Evolutionary conservation across 2,329 filamentous ascomycete species (phyloP), one percentile per base, ranked within the genome.

Genomic region (Aspergillus sp.): DNA sequence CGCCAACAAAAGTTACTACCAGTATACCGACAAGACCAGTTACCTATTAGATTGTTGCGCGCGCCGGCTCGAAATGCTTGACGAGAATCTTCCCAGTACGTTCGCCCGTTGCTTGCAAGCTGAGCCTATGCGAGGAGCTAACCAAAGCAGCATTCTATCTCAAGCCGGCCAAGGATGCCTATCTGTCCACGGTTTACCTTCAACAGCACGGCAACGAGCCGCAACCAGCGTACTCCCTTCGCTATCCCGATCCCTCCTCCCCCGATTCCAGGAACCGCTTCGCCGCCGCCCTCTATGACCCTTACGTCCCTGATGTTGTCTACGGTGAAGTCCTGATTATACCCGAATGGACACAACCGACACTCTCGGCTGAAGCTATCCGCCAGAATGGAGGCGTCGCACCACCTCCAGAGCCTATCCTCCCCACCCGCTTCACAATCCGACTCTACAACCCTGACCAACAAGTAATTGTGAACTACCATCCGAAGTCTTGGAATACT

Each of bases 381-480:
- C 86, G 91, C 60, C 83, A 75, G 59, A 83, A 89, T 68, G 87
- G 86, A 59, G 89, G 88, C 15, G 77, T 85, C 1, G 78, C 83
- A 3, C 87, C 83, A 20, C 84, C 83, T 15, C 87, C 89, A 1
- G 83, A 89, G 58, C 89, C 93, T 9, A 81, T 90, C 34, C 83
- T 91, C 26, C 93, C 93, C 0, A 87, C 88, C 56, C 81, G 85
- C 53, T 96, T 98, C 72, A 82, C 83, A n/a, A 83, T 98, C 39
- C 89, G 93, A 66, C 86, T 99, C 3, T 98, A 97, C 80, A 95
- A 96, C 71, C 95, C 95, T 0, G 93, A 98, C 71, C 91, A 95
- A 74, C 83, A 89, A 65, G 80, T 98, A 18, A 67, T 80, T 1
- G 83, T 98, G 36, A 86, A 83, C 65, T 71, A 78, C 62, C 85